Conservation (phyloP, 1,284 basidiomycete genomes). For the Ustilago nuda region DNA sequence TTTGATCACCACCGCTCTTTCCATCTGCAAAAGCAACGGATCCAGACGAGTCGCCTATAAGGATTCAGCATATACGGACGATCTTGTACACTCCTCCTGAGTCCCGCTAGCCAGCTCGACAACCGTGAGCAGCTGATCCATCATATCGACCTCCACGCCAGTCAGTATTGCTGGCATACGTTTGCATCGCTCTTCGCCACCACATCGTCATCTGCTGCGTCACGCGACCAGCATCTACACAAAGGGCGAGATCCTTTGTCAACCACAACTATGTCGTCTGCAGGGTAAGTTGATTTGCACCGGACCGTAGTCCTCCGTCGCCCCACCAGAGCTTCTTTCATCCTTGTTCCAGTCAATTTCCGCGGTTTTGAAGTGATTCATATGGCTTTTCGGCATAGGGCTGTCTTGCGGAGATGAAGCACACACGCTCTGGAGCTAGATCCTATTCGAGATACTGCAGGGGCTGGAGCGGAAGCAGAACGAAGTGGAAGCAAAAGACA, state of each 20-base stretch:
- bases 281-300: slow-evolving; percentile 33
- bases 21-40: background rate
- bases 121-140: background rate
- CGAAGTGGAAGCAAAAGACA: background rate
- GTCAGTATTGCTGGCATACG: background rate
- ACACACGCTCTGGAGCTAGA: slow-evolving; percentile 4
- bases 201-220: background rate
- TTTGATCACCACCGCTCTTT: background rate
- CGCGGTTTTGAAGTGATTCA: slow-evolving; percentile 13
- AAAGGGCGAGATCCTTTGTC: background rate
- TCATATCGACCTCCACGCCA: slow-evolving; percentile 3
- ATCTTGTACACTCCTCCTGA: slow-evolving; percentile 11
- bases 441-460: background rate
- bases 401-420: slow-evolving; percentile 9
- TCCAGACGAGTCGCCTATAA: slow-evolving; percentile 15
- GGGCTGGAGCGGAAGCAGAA: background rate
- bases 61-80: slow-evolving; percentile 27
- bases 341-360: background rate
- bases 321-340: slow-evolving; percentile 9
- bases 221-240: background rate
- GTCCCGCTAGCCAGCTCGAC: slow-evolving; percentile 6
- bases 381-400: slow-evolving; percentile 14
- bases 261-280: slow-evolving; percentile 25
- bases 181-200: background rate
- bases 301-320: slow-evolving; percentile 3